phyloP scores from a whole-genome alignment of 257 asterid species.

The Ligustrum vulgare region DNA sequence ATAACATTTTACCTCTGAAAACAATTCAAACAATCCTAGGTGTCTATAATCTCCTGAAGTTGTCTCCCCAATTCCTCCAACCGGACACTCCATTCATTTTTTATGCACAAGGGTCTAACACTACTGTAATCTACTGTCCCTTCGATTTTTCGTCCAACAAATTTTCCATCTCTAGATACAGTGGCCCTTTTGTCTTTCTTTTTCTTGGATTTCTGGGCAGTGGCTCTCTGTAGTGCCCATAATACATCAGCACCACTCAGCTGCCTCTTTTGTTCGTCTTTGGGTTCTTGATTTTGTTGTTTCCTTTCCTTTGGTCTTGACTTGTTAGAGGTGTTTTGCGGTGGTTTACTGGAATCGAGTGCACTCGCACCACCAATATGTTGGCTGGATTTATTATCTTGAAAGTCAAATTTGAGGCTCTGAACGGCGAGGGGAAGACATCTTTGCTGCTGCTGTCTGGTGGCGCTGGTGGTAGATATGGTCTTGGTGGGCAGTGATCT shows the following conservation, averaged over 20 bases:
- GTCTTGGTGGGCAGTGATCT: constrained; percentile 21
- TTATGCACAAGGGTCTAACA: constrained; percentile 33
- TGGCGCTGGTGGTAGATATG: constrained; percentile 20
- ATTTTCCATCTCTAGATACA: not conserved
- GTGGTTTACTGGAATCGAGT: constrained; percentile 9
- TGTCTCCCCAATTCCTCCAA: constrained; percentile 48
- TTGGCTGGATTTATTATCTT: not conserved
- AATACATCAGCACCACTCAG: constrained; percentile 58
- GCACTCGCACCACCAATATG: not conserved
- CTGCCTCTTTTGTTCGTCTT: not conserved
- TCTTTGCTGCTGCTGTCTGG: constrained; percentile 12
- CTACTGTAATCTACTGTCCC: not conserved
- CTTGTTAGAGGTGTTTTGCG: not conserved
- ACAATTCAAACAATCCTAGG: not conserved
- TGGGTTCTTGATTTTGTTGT: constrained; percentile 1
- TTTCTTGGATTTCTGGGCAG: constrained; percentile 34
- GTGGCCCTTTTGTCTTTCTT: constrained; percentile 5
- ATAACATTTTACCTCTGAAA: constrained; percentile 39
- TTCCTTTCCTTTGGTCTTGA: constrained; percentile 8
- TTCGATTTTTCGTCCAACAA: not conserved
- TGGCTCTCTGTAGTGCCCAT: constrained; percentile 51
- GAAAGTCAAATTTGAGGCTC: not conserved
- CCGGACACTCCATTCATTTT: constrained; percentile 49
- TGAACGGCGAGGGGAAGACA: constrained; percentile 14
- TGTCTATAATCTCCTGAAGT: constrained; percentile 34